Base-by-base conservation (phyloP, 2,329 filamentous ascomycete species). In the Colletotrichum sansevieriae region DNA sequence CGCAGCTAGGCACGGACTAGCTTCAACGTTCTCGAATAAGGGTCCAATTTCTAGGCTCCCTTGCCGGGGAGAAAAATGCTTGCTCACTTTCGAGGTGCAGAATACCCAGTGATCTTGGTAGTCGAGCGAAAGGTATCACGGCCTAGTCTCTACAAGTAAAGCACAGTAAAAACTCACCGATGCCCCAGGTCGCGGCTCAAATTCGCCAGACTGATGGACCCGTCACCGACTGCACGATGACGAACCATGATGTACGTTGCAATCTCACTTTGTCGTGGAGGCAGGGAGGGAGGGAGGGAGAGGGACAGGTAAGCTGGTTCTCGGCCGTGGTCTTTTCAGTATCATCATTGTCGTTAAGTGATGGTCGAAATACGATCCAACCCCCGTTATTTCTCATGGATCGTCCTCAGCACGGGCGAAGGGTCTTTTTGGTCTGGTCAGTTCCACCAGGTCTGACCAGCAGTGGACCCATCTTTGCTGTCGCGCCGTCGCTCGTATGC, bases 181-280 rank as follows among this genome's bases (percentile, higher is more conserved):
- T 43, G 20, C 10, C 20, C 11, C 22, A 58, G 4, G 3, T 10
- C 29, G 29, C 29, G 35, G 29, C 29, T 25, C 35, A 52, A 47
- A 29, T 41, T 10, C 9, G 25, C 47, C 29, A 52, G 33, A 29
- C 13, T 18, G 8, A 44, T 60, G 39, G 35, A 12, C 49, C 52
- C 44, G 47, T 55, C 49, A 49, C 35, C 33, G 33, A 63, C 49
- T 65, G 64, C 64, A 66, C 58, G 35, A 63, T 66, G 64, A 66
- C 64, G 64, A 47, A 18, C 4, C 33, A 63, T 66, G 64, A 66
- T 66, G 58, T 44, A 43, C 51, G 49, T 47, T 55, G 63, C 63
- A 47, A 39, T 65, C 18, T 25, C 20, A 43, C 54, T 57, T 35
- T 20, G 54, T 43, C 20, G 54, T 25, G 22, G 54, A 35, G 29